These are phyloP conservation scores for Crotalaria pallida DNA, from an alignment of 306 rosid species.

Conservation along the genomic window DNA sequence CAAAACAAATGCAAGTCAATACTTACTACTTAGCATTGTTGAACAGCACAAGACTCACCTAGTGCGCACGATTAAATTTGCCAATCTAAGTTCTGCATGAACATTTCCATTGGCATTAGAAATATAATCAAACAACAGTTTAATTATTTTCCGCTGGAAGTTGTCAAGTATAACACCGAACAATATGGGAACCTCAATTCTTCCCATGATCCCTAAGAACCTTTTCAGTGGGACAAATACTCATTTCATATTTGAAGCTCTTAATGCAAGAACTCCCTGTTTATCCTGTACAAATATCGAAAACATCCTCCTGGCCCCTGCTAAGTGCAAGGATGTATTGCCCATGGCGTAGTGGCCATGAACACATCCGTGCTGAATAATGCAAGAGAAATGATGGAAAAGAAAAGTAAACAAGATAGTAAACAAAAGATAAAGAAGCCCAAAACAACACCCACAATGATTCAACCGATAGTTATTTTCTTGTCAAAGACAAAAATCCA, in stretches of 20 bases:
- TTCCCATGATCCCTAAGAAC: background rate
- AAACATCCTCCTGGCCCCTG: background rate
- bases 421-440: background rate
- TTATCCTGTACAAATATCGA: background rate
- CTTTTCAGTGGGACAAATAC: background rate
- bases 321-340: background rate
- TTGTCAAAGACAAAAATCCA: constrained; percentile 16
- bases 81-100: background rate
- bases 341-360: background rate
- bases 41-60: too few relatives aligned
- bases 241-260: background rate
- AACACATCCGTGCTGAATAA: too few relatives aligned
- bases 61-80: background rate
- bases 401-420: background rate
- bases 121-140: background rate
- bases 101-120: background rate
- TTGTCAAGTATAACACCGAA: background rate
- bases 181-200: background rate
- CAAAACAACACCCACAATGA: background rate
- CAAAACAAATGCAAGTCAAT: too few relatives aligned
- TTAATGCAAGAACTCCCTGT: background rate
- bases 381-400: background rate
- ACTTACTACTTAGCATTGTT: too few relatives aligned
- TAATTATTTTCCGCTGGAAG: background rate
- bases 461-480: constrained; percentile 9